phyloP scores from a whole-genome alignment of 2,329 filamentous ascomycete genomes.

The Stromatinia cepivora region DNA sequence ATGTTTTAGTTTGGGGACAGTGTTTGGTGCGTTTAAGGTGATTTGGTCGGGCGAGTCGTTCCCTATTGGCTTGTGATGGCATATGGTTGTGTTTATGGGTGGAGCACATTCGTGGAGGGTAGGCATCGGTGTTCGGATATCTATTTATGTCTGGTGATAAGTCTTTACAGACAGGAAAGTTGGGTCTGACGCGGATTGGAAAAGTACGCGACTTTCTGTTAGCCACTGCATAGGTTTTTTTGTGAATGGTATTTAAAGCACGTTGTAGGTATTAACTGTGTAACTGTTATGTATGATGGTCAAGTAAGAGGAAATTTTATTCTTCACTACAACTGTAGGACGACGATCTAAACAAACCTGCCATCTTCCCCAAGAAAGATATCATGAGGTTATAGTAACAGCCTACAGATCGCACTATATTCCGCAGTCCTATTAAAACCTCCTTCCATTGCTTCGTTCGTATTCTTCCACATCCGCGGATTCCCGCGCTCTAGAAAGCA shows the following conservation, averaged over 20 bases:
- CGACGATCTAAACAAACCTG: no score
- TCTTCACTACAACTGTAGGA: no score
- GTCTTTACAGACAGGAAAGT: not conserved
- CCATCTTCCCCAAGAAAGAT: no score
- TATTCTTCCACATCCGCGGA: not conserved
- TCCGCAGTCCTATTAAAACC: not conserved
- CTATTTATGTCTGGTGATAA: not conserved
- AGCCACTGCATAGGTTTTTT: no score
- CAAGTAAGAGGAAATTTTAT: no score
- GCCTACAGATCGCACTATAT: not conserved
- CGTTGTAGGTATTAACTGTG: no score
- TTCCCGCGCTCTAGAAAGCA: not conserved
- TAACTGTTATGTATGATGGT: no score
- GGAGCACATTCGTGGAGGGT: not conserved
- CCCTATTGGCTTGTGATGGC: not conserved
- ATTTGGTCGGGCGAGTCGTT: not conserved
- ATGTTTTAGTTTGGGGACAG: not conserved
- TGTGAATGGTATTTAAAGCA: no score
- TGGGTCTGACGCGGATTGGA: not conserved
- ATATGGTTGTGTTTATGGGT: not conserved
- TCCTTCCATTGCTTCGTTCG: not conserved
- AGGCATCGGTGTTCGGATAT: not conserved
- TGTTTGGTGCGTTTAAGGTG: constrained; percentile 5
- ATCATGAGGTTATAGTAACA: no score
- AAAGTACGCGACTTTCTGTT: not conserved